phyloP scores from a whole-genome alignment of 23 red algal genomes.

The Cyanidiococcus yangmingshanensis region DNA sequence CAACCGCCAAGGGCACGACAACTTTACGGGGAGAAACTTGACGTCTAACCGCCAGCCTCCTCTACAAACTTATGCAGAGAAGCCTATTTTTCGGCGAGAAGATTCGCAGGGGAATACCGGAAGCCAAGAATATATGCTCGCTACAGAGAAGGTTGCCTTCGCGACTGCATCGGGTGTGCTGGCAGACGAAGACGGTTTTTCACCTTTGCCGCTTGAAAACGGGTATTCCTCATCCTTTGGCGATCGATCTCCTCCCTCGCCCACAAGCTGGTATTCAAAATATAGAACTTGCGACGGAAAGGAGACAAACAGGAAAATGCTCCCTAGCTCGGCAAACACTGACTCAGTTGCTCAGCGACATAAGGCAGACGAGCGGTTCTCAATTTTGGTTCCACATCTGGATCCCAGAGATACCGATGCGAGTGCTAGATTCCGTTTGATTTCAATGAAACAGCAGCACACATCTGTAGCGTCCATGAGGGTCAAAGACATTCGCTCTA shows the following conservation, averaged over 20 bases:
- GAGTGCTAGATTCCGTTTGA: neutral
- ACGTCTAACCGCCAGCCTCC: neutral
- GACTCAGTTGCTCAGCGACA: neutral
- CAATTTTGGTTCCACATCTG: neutral
- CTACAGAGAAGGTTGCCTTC: neutral
- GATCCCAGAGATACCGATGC: neutral
- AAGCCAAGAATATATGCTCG: neutral
- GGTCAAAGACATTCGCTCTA: constrained; percentile 16
- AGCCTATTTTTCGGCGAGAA: neutral
- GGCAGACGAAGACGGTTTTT: neutral
- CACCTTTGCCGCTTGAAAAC: neutral
- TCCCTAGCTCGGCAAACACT: neutral
- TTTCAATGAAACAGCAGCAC: neutral
- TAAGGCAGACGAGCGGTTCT: neutral
- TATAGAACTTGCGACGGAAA: neutral
- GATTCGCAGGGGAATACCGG: neutral
- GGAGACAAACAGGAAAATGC: neutral
- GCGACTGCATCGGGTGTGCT: neutral
- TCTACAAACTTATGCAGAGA: neutral
- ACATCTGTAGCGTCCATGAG: neutral
- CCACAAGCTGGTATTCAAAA: neutral
- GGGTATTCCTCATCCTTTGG: neutral
- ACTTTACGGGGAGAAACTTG: neutral
- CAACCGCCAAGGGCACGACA: neutral
- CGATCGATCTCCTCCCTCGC: neutral